Conservation (phyloP, 2,329 filamentous ascomycete species). For the Sporothrix variecibatus region DNA sequence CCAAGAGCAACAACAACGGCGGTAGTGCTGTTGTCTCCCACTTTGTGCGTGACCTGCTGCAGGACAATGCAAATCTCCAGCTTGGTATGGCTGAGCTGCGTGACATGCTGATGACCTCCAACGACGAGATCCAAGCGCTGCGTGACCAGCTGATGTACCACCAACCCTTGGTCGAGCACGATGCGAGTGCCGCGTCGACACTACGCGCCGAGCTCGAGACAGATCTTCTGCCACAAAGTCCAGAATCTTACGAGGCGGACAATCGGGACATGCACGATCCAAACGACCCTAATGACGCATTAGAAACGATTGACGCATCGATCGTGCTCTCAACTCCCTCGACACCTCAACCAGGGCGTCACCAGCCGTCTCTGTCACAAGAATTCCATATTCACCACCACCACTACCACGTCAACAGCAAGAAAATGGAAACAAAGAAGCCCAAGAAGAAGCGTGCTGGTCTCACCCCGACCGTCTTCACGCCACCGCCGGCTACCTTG, state of each 20-base stretch:
- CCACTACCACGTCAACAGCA: slow-evolving; percentile 66
- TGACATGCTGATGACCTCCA: slow-evolving; percentile 86
- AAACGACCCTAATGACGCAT: background rate
- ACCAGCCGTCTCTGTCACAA: slow-evolving; percentile 55
- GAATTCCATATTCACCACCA: slow-evolving; percentile 94
- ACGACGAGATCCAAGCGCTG: slow-evolving; percentile 87
- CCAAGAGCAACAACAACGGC: slow-evolving; percentile 56
- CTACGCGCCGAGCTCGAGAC: slow-evolving; percentile 70
- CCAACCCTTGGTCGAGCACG: slow-evolving; percentile 61
- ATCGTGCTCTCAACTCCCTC: background rate
- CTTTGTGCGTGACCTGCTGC: slow-evolving; percentile 91
- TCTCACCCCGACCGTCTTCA: slow-evolving; percentile 62
- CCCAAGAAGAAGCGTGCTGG: slow-evolving; percentile 72
- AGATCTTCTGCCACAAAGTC: background rate
- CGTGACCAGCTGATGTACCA: slow-evolving; percentile 80
- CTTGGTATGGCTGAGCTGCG: slow-evolving; percentile 87
- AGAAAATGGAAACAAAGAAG: slow-evolving; percentile 62
- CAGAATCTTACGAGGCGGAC: background rate
- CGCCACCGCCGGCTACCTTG: slow-evolving; percentile 49
- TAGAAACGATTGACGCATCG: background rate
- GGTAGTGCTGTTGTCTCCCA: slow-evolving; percentile 74
- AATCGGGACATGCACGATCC: background rate
- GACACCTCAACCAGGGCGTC: slow-evolving; percentile 32
- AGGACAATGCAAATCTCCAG: slow-evolving; percentile 93
- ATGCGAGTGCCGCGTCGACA: slow-evolving; percentile 50